Percentiles rank a stretch among this genome's conserved stretches.
Evolutionary conservation across 2,329 filamentous ascomycete genomes (phyloP).

Genomic region (Penicillium sp.): DNA sequence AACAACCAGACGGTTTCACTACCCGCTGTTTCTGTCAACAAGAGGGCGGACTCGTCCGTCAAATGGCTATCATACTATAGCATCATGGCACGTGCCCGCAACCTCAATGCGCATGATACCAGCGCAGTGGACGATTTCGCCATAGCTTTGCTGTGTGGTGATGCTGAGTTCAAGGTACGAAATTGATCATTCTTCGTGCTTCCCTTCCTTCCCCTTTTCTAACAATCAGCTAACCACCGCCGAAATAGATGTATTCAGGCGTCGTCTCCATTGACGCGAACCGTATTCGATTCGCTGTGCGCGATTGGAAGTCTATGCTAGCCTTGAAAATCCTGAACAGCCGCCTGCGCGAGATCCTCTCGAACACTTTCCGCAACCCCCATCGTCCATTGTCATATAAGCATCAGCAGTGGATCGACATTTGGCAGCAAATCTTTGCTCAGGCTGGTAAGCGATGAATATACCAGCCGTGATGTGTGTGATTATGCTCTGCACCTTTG

Average conservation of each 20-base stretch:
- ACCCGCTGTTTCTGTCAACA: slow-evolving; percentile 87
- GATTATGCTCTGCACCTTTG: slow-evolving; percentile 5
- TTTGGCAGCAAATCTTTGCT: slow-evolving; percentile 70
- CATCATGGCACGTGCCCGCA: slow-evolving; percentile 82
- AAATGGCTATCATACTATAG: slow-evolving; percentile 94
- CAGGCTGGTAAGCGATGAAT: slow-evolving; percentile 28
- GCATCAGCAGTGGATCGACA: slow-evolving; percentile 71
- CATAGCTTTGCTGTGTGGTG: slow-evolving; percentile 80
- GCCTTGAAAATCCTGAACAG: slow-evolving; percentile 79
- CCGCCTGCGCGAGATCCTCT: slow-evolving; percentile 73
- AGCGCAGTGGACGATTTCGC: slow-evolving; percentile 78
- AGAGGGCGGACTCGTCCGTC: slow-evolving; percentile 54
- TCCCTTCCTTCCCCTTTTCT: background rate
- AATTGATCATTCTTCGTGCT: background rate
- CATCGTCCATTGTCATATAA: slow-evolving; percentile 53
- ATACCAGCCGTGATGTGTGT: background rate
- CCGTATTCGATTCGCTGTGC: slow-evolving; percentile 75
- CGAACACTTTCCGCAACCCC: slow-evolving; percentile 59
- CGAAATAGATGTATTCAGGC: slow-evolving; percentile 72
- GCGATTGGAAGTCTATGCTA: slow-evolving; percentile 87
- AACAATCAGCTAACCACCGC: background rate
- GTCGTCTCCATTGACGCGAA: slow-evolving; percentile 86
- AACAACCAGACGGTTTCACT: slow-evolving; percentile 90
- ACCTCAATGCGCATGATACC: slow-evolving; percentile 86
- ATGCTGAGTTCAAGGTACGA: slow-evolving; percentile 78